Evolutionary conservation across 148 eudicot genomes (phyloP).

Genomic region (Chenopodium berlandieri): DNA sequence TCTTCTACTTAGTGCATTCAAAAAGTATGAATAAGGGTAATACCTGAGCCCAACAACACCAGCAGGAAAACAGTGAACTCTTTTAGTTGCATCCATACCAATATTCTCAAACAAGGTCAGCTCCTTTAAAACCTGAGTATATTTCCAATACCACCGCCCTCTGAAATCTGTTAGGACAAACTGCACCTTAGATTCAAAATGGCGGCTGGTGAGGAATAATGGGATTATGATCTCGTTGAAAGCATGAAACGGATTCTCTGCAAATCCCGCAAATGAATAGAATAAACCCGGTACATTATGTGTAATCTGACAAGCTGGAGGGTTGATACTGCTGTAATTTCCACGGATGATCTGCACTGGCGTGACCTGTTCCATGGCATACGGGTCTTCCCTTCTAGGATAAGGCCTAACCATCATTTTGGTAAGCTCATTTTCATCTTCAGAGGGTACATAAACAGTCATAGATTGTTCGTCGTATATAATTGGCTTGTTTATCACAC

Average conservation of each 20-base stretch:
- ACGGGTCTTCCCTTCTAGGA: slow-evolving; percentile 42
- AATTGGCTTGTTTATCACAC: slow-evolving; percentile 31
- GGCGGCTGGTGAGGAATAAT: slow-evolving; percentile 32
- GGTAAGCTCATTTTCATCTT: slow-evolving; percentile 13
- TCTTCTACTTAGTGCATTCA: neutral
- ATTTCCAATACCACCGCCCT: slow-evolving; percentile 28
- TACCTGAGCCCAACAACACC: slow-evolving; percentile 42
- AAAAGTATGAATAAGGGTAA: neutral
- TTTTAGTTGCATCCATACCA: slow-evolving; percentile 8
- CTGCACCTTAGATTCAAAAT: slow-evolving; percentile 27
- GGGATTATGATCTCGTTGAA: slow-evolving; percentile 35
- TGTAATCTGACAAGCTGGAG: slow-evolving; percentile 42
- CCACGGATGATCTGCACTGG: slow-evolving; percentile 45
- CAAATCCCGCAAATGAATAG: slow-evolving; percentile 39
- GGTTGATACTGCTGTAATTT: slow-evolving; percentile 15
- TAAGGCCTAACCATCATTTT: slow-evolving; percentile 30
- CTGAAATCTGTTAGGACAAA: slow-evolving; percentile 38
- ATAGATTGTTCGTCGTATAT: slow-evolving; percentile 23
- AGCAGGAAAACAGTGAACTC: slow-evolving; percentile 38
- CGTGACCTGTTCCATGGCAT: slow-evolving; percentile 38
- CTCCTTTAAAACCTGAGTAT: slow-evolving; percentile 20
- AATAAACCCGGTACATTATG: slow-evolving; percentile 52
- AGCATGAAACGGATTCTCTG: slow-evolving; percentile 38
- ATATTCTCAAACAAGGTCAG: slow-evolving; percentile 27
- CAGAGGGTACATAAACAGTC: slow-evolving; percentile 32